Evolutionary conservation across 805 yeast genomes (phyloP).

Genomic region (Candida piceae): DNA sequence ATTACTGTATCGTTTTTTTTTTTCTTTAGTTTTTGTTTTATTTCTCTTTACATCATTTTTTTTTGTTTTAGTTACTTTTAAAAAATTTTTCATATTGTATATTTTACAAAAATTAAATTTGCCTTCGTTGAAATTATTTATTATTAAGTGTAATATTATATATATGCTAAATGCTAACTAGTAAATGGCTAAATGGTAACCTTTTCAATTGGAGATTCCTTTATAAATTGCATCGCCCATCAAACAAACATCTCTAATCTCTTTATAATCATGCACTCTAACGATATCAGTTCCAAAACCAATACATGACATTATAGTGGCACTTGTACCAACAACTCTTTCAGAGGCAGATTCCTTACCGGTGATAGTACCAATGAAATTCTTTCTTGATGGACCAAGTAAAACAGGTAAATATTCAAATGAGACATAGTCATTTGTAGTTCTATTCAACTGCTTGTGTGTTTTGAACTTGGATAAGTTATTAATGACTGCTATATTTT

Average conservation of each 20-base stretch:
- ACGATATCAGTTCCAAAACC: slow-evolving; percentile 75
- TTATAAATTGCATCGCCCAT: slow-evolving; percentile 75
- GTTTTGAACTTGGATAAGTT: slow-evolving; percentile 42
- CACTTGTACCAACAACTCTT: slow-evolving; percentile 74
- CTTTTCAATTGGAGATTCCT: slow-evolving; percentile 3
- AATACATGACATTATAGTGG: slow-evolving; percentile 67
- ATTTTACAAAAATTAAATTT: no score
- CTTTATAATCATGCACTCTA: slow-evolving; percentile 79
- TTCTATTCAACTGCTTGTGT: slow-evolving; percentile 30
- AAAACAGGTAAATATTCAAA: slow-evolving; percentile 61
- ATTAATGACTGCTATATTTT: slow-evolving; percentile 63
- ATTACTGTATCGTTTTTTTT: background rate
- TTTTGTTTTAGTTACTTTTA: background rate
- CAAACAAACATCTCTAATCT: slow-evolving; percentile 45
- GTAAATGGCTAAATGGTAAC: no score
- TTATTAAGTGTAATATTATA: no score
- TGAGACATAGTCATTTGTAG: slow-evolving; percentile 30
- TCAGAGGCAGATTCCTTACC: slow-evolving; percentile 49
- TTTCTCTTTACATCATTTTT: background rate
- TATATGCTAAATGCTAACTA: no score
- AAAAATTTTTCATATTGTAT: slow-evolving; percentile 2
- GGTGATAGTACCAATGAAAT: slow-evolving; percentile 74
- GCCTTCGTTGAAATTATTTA: no score
- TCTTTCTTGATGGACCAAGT: slow-evolving; percentile 85
- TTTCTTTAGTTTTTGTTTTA: slow-evolving; percentile 2